A percentile compares a stretch with the other conserved stretches of the same genome.
Evolutionary conservation across 208 protist genomes (phyloP).

Genomic region (Trypanosomatidae sp.): DNA sequence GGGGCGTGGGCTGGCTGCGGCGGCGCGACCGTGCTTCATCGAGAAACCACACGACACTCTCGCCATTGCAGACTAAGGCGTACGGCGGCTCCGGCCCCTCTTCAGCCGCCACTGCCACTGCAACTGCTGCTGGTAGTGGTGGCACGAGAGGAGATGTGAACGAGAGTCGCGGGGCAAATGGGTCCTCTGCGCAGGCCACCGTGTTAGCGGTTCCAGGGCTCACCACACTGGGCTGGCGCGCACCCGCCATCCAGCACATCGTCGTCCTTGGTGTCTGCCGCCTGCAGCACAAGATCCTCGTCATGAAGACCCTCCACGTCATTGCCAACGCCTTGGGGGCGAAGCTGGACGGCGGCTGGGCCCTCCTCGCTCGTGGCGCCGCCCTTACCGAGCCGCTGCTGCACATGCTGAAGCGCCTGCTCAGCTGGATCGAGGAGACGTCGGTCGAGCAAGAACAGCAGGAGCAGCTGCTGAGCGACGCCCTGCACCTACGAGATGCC

Average conservation of each 20-base stretch:
- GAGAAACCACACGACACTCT: too few species aligned
- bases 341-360: constrained; percentile 45
- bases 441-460: constrained; percentile 28
- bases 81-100: too few species aligned
- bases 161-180: background rate
- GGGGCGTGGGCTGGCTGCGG: constrained; percentile 24
- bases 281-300: constrained; percentile 50
- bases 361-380: constrained; percentile 39
- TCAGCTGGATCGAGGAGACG: constrained; percentile 36
- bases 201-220: background rate
- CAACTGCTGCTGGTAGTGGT: too few species aligned
- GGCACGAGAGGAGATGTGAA: background rate
- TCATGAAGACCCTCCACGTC: constrained; percentile 61
- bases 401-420: constrained; percentile 29
- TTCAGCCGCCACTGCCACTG: too few species aligned
- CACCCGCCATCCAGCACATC: constrained; percentile 22
- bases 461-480: constrained; percentile 42
- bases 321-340: constrained; percentile 50
- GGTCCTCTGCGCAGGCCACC: background rate
- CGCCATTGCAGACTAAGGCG: too few species aligned
- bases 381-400: constrained; percentile 45
- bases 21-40: background rate
- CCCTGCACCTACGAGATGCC: constrained; percentile 56
- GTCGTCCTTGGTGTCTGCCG: constrained; percentile 30
- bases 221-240: constrained; percentile 3